A percentile compares a stretch with the other conserved stretches of the same genome.
Conservation (phyloP, 148 eudicot genomes). For the Selenicereus undatus region DNA sequence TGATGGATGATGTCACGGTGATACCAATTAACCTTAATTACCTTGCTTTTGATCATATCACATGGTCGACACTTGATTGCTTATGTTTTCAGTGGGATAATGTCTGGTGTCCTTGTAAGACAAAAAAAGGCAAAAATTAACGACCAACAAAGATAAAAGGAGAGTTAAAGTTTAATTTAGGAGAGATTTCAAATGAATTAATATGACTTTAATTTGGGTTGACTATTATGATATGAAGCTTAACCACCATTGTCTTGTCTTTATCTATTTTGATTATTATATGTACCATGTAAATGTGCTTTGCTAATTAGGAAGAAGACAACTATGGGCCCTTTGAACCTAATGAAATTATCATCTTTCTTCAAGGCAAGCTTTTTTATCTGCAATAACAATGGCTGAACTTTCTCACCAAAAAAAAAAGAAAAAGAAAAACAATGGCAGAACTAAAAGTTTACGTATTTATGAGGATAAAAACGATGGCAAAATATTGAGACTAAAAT, state of each 20-base stretch:
- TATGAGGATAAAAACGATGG: no score
- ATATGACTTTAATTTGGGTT: background rate
- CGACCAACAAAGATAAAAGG: no score
- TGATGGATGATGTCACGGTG: slow-evolving; percentile 22
- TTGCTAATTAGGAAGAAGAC: slow-evolving; percentile 1
- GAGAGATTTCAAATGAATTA: background rate
- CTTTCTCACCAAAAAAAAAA: no score
- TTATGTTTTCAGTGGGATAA: slow-evolving; percentile 19
- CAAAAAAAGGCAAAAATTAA: background rate
- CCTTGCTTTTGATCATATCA: slow-evolving; percentile 14
- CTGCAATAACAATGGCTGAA: no score
- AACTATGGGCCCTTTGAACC: background rate
- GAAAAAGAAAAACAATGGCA: no score
- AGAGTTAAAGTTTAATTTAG: background rate
- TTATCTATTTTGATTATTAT: background rate
- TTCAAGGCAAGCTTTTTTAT: no score
- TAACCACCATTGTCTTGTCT: background rate
- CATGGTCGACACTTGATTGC: slow-evolving; percentile 26
- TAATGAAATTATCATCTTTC: background rate
- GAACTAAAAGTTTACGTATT: no score
- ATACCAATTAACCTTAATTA: background rate
- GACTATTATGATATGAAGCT: background rate
- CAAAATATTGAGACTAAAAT: no score
- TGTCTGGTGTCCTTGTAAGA: slow-evolving; percentile 13
- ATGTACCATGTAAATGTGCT: background rate